These are phyloP conservation scores for Gracilaria domingensis DNA, from an alignment of 23 red algal genomes.

Conservation along the genomic window DNA sequence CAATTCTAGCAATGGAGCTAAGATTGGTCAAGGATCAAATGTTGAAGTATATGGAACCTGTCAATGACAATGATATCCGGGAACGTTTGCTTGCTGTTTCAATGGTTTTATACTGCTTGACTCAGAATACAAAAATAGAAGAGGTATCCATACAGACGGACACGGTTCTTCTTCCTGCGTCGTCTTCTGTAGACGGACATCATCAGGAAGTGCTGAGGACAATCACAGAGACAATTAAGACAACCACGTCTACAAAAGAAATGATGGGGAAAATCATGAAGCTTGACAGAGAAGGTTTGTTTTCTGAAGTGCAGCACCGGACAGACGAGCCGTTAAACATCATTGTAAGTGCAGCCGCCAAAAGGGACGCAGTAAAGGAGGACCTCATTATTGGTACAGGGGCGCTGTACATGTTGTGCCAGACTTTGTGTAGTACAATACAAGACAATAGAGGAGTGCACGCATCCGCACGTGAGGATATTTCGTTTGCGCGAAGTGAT, in stretches of 20 bases:
- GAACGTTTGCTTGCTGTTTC: neutral
- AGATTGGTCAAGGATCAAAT: neutral
- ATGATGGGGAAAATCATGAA: neutral
- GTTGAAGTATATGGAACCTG: neutral
- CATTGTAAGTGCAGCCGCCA: neutral
- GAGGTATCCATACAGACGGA: neutral
- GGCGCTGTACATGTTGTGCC: neutral
- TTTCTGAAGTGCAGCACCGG: neutral
- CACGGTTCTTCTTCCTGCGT: neutral
- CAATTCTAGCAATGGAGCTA: neutral
- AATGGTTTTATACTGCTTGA: neutral
- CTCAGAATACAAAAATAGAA: neutral
- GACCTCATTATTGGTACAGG: neutral
- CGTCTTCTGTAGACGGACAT: neutral
- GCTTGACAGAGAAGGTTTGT: neutral
- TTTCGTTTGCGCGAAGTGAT: neutral
- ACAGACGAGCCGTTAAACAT: neutral
- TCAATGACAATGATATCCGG: neutral
- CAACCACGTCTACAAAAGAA: neutral
- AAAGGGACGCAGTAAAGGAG: neutral
- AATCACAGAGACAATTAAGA: neutral
- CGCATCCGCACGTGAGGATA: neutral
- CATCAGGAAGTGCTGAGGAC: neutral
- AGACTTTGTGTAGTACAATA: neutral
- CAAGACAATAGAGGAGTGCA: neutral